Conservation (phyloP, 306 rosid genomes). For the Vachellia collinsii region DNA sequence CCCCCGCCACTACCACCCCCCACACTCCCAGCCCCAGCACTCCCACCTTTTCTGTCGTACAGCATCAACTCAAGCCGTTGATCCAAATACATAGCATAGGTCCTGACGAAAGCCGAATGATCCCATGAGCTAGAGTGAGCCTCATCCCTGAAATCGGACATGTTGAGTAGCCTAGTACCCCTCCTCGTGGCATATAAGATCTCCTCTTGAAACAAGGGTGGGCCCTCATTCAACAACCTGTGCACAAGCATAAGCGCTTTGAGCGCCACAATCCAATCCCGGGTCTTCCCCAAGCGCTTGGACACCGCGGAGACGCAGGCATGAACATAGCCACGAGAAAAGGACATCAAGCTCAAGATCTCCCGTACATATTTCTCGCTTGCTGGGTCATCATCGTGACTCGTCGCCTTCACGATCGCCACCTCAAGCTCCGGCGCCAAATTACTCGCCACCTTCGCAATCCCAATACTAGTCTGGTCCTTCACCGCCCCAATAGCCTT, state of each 20-base stretch:
- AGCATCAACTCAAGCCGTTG: constrained; percentile 82
- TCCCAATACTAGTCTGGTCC: constrained; percentile 97
- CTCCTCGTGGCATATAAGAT: constrained; percentile 54
- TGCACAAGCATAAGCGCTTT: constrained; percentile 78
- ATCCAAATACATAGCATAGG: constrained; percentile 86
- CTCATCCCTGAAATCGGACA: constrained; percentile 89
- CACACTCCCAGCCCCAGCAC: not conserved
- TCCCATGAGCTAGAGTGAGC: constrained; percentile 99
- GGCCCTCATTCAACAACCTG: constrained; percentile 79
- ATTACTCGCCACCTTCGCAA: constrained; percentile 91
- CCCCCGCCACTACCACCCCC: constrained; percentile 32
- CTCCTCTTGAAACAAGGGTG: constrained; percentile 81
- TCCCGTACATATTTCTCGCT: constrained; percentile 82
- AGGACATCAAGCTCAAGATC: constrained; percentile 70
- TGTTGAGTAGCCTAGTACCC: constrained; percentile 84
- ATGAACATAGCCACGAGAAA: constrained; percentile 77
- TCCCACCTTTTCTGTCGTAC: constrained; percentile 57
- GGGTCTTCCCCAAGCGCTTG: constrained; percentile 84
- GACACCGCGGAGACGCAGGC: constrained; percentile 84
- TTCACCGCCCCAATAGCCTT: constrained; percentile 96
- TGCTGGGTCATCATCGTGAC: constrained; percentile 94
- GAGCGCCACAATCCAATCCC: constrained; percentile 97
- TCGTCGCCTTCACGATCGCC: constrained; percentile 88
- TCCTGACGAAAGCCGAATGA: constrained; percentile 86
- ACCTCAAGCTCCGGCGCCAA: constrained; percentile 97